These are phyloP conservation scores for Coniferiporia weirii DNA, from an alignment of 1,284 basidiomycete species.

Conservation along the genomic window DNA sequence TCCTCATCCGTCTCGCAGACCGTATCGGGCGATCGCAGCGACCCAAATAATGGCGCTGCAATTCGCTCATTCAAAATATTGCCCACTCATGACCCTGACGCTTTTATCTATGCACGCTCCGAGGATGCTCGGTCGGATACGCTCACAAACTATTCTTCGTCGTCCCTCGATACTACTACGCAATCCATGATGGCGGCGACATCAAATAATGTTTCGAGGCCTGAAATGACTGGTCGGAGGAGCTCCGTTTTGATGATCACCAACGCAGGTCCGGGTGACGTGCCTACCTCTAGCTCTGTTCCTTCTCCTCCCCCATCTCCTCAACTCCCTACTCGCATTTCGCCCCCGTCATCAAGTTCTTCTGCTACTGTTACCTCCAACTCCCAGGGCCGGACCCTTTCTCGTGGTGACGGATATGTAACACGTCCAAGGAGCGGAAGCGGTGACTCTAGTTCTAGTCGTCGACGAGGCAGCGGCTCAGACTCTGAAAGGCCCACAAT, in stretches of 20 bases:
- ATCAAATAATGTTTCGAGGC: slow-evolving; percentile 1
- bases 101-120: slow-evolving; percentile 18
- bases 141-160: slow-evolving; percentile 14
- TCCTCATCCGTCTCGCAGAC: not conserved
- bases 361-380: not conserved
- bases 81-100: slow-evolving; percentile 4
- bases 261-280: not conserved
- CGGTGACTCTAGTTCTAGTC: slow-evolving; percentile 8
- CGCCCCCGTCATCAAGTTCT: slow-evolving; percentile 4
- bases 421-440: slow-evolving; percentile 4
- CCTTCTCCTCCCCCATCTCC: slow-evolving; percentile 10
- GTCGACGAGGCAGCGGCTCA: slow-evolving; percentile 8
- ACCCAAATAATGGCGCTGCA: slow-evolving; percentile 1
- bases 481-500: slow-evolving; percentile 3
- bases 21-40: not conserved
- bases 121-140: slow-evolving; percentile 16
- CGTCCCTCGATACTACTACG: slow-evolving; percentile 8
- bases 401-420: not conserved
- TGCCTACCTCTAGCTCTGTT: not conserved
- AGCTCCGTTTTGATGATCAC: not conserved
- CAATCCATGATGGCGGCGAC: slow-evolving; percentile 2
- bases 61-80: slow-evolving; percentile 8
- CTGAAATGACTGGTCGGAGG: not conserved
- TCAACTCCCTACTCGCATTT: not conserved
- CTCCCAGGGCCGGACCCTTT: slow-evolving; percentile 1